Conservation (phyloP, 495 filamentous ascomycete species). For the Rhypophila decipiens region DNA sequence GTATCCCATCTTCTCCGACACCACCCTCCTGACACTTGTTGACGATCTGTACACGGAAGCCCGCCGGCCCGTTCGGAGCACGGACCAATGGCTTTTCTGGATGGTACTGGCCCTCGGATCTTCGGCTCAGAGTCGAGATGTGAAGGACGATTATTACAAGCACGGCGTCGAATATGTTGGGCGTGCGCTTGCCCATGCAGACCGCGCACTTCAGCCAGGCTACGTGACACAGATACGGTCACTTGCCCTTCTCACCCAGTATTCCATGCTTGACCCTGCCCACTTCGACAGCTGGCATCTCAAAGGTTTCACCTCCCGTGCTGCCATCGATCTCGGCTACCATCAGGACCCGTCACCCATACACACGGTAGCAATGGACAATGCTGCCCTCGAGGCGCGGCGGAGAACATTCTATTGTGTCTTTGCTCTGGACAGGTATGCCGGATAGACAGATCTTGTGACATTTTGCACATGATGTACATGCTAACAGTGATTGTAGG, state of each 20-base stretch:
- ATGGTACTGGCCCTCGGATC: constrained; percentile 83
- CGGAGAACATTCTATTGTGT: constrained; percentile 80
- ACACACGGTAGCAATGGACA: constrained; percentile 50
- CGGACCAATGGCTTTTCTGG: constrained; percentile 78
- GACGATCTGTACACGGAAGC: constrained; percentile 68
- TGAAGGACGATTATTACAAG: constrained; percentile 55
- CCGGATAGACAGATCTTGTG: too few species aligned
- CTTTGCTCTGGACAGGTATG: constrained; percentile 78
- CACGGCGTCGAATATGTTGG: constrained; percentile 61
- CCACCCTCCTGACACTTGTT: constrained; percentile 65
- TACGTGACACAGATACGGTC: constrained; percentile 78
- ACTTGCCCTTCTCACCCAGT: constrained; percentile 75
- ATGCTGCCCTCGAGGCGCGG: constrained; percentile 62
- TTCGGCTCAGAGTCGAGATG: constrained; percentile 61
- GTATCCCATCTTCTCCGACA: constrained; percentile 73
- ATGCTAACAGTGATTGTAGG: constrained; percentile 36
- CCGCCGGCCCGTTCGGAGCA: constrained; percentile 55
- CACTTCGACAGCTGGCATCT: constrained; percentile 90
- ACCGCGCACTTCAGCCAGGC: constrained; percentile 75
- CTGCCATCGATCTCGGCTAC: constrained; percentile 77
- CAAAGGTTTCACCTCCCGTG: constrained; percentile 78
- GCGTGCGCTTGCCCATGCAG: constrained; percentile 66
- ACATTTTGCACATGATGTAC: too few species aligned
- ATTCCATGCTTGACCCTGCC: constrained; percentile 77
- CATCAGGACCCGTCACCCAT: constrained; percentile 80